Conservation (phyloP, 2,329 filamentous ascomycete genomes). For the Metarhizium sp. region DNA sequence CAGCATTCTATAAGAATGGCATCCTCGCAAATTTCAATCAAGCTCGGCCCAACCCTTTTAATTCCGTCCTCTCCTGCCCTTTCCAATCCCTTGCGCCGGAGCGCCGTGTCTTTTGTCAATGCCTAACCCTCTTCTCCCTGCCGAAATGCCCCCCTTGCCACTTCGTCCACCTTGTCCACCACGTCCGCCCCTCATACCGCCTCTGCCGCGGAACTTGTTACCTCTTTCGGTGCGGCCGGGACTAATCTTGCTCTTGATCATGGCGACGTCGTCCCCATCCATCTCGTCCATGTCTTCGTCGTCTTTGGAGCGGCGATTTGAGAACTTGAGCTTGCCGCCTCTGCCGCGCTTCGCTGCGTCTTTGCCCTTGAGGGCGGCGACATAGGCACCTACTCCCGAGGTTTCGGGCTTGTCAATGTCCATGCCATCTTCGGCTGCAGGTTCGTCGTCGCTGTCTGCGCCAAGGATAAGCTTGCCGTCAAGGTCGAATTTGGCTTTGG, state of each 20-base stretch:
- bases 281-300: slow-evolving; percentile 43
- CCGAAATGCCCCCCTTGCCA: slow-evolving; percentile 37
- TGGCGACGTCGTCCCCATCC: slow-evolving; percentile 41
- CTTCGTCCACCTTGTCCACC: slow-evolving; percentile 29
- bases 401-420: slow-evolving; percentile 55
- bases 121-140: slow-evolving; percentile 39
- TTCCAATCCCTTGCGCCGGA: slow-evolving; percentile 29
- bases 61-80: slow-evolving; percentile 22
- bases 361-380: slow-evolving; percentile 58
- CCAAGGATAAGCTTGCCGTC: slow-evolving; percentile 77
- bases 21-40: not conserved
- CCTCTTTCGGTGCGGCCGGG: slow-evolving; percentile 21
- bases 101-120: slow-evolving; percentile 37
- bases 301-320: slow-evolving; percentile 45
- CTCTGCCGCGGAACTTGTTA: slow-evolving; percentile 21
- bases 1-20: not conserved
- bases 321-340: slow-evolving; percentile 62
- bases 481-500: slow-evolving; percentile 59
- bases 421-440: slow-evolving; percentile 44
- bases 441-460: slow-evolving; percentile 40
- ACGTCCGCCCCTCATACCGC: slow-evolving; percentile 19
- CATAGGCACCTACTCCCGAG: slow-evolving; percentile 56
- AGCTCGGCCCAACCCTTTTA: not conserved
- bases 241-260: slow-evolving; percentile 41
- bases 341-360: slow-evolving; percentile 56